Evolutionary conservation across 2,329 filamentous ascomycete species (phyloP).

Genomic region (Epichloe aotearoae): DNA sequence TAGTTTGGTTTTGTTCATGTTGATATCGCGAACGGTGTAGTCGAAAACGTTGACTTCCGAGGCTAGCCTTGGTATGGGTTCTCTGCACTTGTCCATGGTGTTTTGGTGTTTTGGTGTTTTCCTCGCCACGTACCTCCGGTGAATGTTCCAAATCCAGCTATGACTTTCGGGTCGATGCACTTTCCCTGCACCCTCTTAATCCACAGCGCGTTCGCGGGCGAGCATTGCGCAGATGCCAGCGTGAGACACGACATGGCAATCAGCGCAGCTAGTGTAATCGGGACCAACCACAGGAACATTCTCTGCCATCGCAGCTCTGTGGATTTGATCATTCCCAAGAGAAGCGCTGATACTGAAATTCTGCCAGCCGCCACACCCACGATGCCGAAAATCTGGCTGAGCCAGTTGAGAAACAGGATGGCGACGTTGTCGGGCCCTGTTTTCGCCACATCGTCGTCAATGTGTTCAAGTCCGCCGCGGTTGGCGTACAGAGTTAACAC

Average conservation of each 20-base stretch:
- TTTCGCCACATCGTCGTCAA: constrained; percentile 6
- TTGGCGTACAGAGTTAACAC: constrained; percentile 9
- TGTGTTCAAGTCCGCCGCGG: constrained; percentile 9
- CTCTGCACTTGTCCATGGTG: not conserved
- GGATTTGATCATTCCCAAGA: constrained; percentile 9
- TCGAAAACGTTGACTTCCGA: not conserved
- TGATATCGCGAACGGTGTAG: not conserved
- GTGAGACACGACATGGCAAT: constrained; percentile 11
- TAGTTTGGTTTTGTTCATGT: not conserved
- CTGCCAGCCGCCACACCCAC: constrained; percentile 11
- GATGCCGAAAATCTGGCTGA: constrained; percentile 10
- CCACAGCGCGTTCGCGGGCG: constrained; percentile 10
- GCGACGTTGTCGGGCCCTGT: constrained; percentile 11
- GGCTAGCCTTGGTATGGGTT: too few relatives aligned
- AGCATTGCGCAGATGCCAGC: constrained; percentile 12
- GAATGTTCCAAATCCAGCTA: constrained; percentile 10
- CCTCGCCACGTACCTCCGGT: constrained; percentile 7
- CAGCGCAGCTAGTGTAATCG: constrained; percentile 8
- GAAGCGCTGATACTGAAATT: constrained; percentile 11
- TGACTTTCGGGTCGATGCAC: constrained; percentile 11
- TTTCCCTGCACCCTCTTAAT: constrained; percentile 8
- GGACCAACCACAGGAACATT: constrained; percentile 10
- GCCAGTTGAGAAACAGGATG: constrained; percentile 10
- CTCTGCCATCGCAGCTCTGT: constrained; percentile 11
- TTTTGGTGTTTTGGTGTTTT: not conserved